Conservation (phyloP, 164 flowering plant species). For the Protea cynaroides region DNA sequence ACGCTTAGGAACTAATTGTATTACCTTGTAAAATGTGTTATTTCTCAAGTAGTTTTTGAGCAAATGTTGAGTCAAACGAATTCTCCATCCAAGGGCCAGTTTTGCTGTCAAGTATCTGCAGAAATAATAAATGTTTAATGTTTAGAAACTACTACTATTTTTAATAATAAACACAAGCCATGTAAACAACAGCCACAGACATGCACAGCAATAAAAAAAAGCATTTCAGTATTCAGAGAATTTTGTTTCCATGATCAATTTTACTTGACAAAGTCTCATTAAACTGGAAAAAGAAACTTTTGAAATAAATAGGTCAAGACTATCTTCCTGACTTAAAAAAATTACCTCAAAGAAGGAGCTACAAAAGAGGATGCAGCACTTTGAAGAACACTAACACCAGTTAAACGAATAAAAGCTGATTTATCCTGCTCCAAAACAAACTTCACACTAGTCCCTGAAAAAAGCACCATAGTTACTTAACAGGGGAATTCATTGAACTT, state of each 20-base stretch:
- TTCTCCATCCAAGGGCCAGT: conserved; percentile 95
- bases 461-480: conserved; percentile 6
- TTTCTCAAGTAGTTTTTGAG: conserved; percentile 73
- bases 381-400: conserved; percentile 83
- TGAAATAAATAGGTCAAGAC: no score
- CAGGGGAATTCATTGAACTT: neutral
- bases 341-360: conserved; percentile 93
- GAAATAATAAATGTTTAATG: neutral
- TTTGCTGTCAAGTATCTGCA: conserved; percentile 75
- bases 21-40: conserved; percentile 94
- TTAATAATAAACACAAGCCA: neutral
- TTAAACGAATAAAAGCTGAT: conserved; percentile 72
- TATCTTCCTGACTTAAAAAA: neutral
- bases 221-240: no score
- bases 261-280: no score
- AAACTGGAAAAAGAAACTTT: no score
- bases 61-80: conserved; percentile 85
- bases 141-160: neutral
- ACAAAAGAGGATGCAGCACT: conserved; percentile 92
- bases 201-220: neutral
- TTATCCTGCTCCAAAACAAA: conserved; percentile 96
- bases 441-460: conserved; percentile 90
- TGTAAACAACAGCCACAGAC: neutral
- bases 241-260: no score
- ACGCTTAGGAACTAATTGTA: no score